phyloP scores from a whole-genome alignment of 768 basidiomycete genomes.

The Kwoniella newhampshirensis region DNA sequence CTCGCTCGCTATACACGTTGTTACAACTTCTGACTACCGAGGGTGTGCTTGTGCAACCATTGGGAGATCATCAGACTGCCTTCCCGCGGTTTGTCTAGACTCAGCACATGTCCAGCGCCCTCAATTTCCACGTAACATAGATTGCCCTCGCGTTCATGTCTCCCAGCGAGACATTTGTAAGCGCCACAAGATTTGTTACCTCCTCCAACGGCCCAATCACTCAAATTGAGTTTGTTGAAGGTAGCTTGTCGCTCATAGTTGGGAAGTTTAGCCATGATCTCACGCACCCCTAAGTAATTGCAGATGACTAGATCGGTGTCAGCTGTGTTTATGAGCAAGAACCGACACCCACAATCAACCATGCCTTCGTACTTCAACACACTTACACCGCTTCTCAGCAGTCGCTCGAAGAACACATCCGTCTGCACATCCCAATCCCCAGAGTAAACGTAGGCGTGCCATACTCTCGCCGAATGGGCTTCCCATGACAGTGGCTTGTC shows the following conservation, averaged over 20 bases:
- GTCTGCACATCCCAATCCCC: conserved; percentile 1
- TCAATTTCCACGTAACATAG: conserved; percentile 5
- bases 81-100: neutral
- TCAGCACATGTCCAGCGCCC: neutral
- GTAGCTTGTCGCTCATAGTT: neutral
- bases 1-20: too few relatives aligned
- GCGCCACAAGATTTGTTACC: neutral
- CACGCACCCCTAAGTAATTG: neutral
- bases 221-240: neutral
- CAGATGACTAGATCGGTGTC: neutral
- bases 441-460: neutral
- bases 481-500: neutral
- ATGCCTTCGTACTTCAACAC: conserved; percentile 1
- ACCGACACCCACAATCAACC: conserved; percentile 1
- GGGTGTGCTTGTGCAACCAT: neutral
- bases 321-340: neutral
- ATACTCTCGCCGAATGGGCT: neutral
- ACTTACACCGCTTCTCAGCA: neutral
- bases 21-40: too few relatives aligned
- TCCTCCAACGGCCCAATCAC: neutral
- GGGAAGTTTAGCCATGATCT: neutral
- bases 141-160: neutral
- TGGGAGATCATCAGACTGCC: neutral
- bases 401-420: neutral
- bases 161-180: neutral